Percentiles rank a stretch among this genome's conserved stretches.
phyloP scores from a whole-genome alignment of 1,284 basidiomycete genomes.

The Rhizoctonia solani region DNA sequence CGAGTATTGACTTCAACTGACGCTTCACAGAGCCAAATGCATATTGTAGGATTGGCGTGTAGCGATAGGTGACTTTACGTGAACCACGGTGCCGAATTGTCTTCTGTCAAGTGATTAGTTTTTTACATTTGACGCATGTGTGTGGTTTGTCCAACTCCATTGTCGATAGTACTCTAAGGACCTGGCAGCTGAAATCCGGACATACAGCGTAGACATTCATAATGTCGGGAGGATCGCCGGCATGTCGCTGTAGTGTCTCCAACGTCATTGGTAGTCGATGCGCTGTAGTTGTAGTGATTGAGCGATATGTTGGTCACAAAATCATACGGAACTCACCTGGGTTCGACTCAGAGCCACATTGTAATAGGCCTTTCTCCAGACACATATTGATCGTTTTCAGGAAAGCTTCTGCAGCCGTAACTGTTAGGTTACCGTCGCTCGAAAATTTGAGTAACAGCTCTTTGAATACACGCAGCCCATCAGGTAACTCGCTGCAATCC shows the following conservation, averaged over 20 bases:
- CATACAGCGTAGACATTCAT: background rate
- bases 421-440: background rate
- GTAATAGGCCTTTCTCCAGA: background rate
- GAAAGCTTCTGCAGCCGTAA: background rate
- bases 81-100: background rate
- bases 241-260: background rate
- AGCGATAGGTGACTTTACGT: background rate
- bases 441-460: background rate
- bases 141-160: background rate
- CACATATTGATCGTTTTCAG: background rate
- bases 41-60: background rate
- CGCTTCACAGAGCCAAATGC: background rate
- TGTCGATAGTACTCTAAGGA: background rate
- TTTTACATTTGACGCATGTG: background rate
- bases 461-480: background rate
- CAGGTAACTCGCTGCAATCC: too few relatives aligned
- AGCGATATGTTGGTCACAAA: background rate
- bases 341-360: background rate
- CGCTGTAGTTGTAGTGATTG: background rate
- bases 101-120: background rate
- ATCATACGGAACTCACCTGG: background rate
- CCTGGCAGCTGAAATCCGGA: background rate
- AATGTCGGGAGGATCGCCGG: background rate
- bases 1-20: background rate
- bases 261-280: background rate